Conservation (phyloP, 192 early-diverging fungal species). For the Coemansia asiatica region DNA sequence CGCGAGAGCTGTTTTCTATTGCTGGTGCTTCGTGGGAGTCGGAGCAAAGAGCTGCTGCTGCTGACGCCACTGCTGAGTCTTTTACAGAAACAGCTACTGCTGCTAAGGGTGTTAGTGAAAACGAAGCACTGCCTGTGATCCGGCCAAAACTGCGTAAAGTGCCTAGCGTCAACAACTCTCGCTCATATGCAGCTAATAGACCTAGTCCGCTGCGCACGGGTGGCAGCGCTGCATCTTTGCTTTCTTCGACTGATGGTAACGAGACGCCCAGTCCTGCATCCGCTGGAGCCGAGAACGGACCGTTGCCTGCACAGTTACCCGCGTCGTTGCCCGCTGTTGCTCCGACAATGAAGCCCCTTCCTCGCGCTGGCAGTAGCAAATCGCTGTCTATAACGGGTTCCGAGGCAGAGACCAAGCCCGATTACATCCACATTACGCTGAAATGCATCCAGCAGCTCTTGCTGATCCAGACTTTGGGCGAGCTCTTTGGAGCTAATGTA, state of each 20-base stretch:
- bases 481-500: conserved; percentile 61
- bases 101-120: background rate
- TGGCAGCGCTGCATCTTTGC: conserved; percentile 23
- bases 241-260: conserved; percentile 23
- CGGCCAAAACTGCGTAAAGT: conserved; percentile 13
- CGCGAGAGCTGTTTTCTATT: conserved; percentile 56
- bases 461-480: conserved; percentile 86
- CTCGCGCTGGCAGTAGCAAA: conserved; percentile 4
- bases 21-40: conserved; percentile 33
- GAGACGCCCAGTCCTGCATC: conserved; percentile 28
- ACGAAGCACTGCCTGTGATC: conserved; percentile 17
- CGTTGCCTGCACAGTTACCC: background rate
- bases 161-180: background rate
- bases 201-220: conserved; percentile 37
- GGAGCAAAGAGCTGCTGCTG: conserved; percentile 10
- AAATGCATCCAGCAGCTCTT: conserved; percentile 88
- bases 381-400: conserved; percentile 8
- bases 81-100: too few species aligned
- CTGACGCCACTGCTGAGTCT: background rate
- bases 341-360: conserved; percentile 18
- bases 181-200: conserved; percentile 21
- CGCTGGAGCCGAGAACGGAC: background rate
- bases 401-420: conserved; percentile 47
- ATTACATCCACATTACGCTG: conserved; percentile 82
- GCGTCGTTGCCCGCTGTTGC: background rate